Conservation (phyloP, 2,329 filamentous ascomycete genomes). For the Pseudopyrenochaeta lycopersici region DNA sequence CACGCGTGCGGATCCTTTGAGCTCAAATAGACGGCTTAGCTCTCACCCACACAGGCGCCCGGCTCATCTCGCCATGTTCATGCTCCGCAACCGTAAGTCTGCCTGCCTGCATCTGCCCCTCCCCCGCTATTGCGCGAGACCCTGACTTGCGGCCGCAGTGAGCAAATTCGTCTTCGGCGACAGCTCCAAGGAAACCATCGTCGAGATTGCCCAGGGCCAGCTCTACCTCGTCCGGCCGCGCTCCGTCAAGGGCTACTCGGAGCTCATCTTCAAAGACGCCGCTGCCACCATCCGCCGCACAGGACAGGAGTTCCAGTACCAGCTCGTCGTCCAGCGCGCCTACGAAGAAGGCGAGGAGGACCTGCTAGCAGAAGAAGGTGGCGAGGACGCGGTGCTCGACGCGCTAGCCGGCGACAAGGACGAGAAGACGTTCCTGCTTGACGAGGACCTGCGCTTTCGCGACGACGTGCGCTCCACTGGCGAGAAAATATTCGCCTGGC, state of each 20-base stretch:
- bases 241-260: slow-evolving; percentile 96
- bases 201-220: slow-evolving; percentile 94
- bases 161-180: slow-evolving; percentile 93
- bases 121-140: slow-evolving; percentile 37
- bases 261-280: slow-evolving; percentile 98
- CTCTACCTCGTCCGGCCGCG: slow-evolving; percentile 95
- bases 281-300: slow-evolving; percentile 91
- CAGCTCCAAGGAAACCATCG: slow-evolving; percentile 87
- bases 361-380: slow-evolving; percentile 86
- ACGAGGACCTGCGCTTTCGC: slow-evolving; percentile 87
- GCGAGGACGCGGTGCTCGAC: slow-evolving; percentile 79
- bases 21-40: slow-evolving; percentile 31
- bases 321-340: slow-evolving; percentile 93
- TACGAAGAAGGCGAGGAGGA: slow-evolving; percentile 98
- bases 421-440: slow-evolving; percentile 97
- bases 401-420: slow-evolving; percentile 83
- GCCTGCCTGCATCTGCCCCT: slow-evolving; percentile 35
- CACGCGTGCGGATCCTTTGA: slow-evolving; percentile 21
- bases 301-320: slow-evolving; percentile 95
- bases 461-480: slow-evolving; percentile 81
- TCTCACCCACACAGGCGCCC: slow-evolving; percentile 7
- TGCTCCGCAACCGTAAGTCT: slow-evolving; percentile 51
- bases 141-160: slow-evolving; percentile 62
- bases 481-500: slow-evolving; percentile 91
- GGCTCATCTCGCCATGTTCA: slow-evolving; percentile 46